Base-by-base conservation (phyloP, 2,329 filamentous ascomycete species). In the Chalaropsis ovoidea region DNA sequence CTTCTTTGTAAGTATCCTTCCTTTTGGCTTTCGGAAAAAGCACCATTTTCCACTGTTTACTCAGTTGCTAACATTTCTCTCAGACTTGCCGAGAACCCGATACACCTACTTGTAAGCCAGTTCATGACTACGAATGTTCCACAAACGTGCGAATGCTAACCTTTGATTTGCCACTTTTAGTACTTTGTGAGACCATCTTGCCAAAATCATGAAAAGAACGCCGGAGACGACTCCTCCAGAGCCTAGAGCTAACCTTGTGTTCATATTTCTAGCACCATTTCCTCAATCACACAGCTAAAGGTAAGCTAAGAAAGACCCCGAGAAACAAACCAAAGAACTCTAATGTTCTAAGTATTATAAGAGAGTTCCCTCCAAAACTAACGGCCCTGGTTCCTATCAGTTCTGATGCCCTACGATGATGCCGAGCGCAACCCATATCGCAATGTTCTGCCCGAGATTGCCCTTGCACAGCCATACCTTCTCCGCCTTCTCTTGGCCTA, bases 401-500 rank as follows among this genome's bases (percentile, higher is more conserved):
- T 78, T 42, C 74, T 79, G 47, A 77, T 79, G 27, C 77, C 82
- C 64, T 78, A 84, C 70, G 77, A 84, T 71, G 77, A 80, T 52
- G 74, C 75, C 39, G 75, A 77, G 49, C 79, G 80, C n/a, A 82
- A 83, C 68, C 80, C 80, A 1, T 80, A 82, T 70, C 76, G 77
- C 41, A 80, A 74, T 49, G 77, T 79, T 52, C 72, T 81, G 5
- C 80, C 80, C 0, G 75, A 78, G 74, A 85, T 90, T 83, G 87
- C 87, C 24, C 77, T 89, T 27, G 79, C 79, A 67, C 85, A 88
- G 69, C 81, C 84, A 63, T 87, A 90, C 70, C 80, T 95, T 0
- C 79, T 95, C 63, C 88, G 89, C 69, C 77, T 95, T 41, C 78
- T 94, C 61, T 80, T 95, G 27, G 87, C 90, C 22, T 95, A 91